Percentiles rank a stretch among this genome's conserved stretches.
Evolutionary conservation across 2,329 filamentous ascomycete species (phyloP).

Genomic region (Tolypocladium cylindrosporum): DNA sequence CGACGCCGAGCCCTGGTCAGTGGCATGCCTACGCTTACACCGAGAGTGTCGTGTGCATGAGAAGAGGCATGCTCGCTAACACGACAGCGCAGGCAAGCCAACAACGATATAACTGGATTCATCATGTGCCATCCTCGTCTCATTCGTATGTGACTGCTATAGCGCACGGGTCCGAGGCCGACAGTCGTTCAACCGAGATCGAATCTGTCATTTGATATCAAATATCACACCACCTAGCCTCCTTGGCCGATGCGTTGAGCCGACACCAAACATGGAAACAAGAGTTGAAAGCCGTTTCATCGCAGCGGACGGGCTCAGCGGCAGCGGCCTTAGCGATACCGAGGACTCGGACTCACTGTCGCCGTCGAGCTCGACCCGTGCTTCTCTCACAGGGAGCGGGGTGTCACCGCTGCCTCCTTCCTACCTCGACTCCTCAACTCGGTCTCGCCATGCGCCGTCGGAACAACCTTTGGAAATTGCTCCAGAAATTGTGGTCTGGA

Average conservation of each 20-base stretch:
- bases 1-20: constrained; percentile 6
- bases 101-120: background rate
- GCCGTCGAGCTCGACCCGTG: background rate
- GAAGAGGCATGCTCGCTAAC: constrained; percentile 3
- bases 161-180: constrained; percentile 1
- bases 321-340: constrained; percentile 2
- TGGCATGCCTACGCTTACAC: constrained; percentile 8
- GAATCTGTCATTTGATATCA: background rate
- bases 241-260: background rate
- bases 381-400: background rate
- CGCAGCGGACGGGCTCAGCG: background rate
- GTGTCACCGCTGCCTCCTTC: background rate
- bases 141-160: constrained; percentile 13
- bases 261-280: background rate
- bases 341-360: constrained; percentile 6
- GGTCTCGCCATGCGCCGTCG: constrained; percentile 20
- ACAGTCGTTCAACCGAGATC: background rate
- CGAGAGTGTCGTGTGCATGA: constrained; percentile 1
- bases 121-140: constrained; percentile 16
- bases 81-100: constrained; percentile 1
- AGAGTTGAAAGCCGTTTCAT: background rate
- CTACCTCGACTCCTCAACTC: constrained; percentile 9
- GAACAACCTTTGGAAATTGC: constrained; percentile 24
- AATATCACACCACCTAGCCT: background rate
- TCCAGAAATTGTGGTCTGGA: constrained; percentile 35